Conservation (phyloP, 2,329 filamentous ascomycete species). For the Colletotrichum sp. region DNA sequence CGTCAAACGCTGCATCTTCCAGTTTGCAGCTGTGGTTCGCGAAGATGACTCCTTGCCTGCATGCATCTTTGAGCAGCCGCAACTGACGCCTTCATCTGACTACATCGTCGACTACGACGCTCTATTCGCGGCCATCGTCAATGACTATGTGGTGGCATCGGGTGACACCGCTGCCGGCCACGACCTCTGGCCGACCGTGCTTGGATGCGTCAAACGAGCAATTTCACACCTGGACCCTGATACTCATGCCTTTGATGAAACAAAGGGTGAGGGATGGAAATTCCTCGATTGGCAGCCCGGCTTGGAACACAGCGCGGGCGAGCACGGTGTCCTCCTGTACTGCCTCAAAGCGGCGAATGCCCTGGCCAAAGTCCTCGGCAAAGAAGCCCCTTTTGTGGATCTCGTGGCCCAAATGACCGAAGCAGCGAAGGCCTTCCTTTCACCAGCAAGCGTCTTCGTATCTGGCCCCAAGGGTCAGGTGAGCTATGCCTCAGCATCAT, state of each 20-base stretch:
- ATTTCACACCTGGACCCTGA: constrained; percentile 27
- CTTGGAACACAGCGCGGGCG: constrained; percentile 31
- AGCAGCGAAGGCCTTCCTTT: constrained; percentile 23
- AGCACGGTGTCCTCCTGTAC: constrained; percentile 32
- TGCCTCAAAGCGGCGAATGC: constrained; percentile 30
- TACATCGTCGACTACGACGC: constrained; percentile 42
- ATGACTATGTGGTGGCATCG: constrained; percentile 35
- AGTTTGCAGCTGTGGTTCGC: constrained; percentile 35
- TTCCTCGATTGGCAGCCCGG: constrained; percentile 34
- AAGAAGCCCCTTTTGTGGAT: constrained; percentile 23
- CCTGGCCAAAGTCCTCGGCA: constrained; percentile 27
- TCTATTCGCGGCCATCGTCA: constrained; percentile 33
- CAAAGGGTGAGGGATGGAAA: constrained; percentile 27
- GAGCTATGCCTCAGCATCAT: constrained; percentile 33
- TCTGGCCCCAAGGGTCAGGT: constrained; percentile 30
- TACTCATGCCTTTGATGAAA: constrained; percentile 23
- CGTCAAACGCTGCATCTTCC: constrained; percentile 37
- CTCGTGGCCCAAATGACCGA: constrained; percentile 24
- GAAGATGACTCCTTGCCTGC: constrained; percentile 35
- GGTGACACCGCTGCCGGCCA: constrained; percentile 30
- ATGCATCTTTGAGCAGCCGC: constrained; percentile 36
- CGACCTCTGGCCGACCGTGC: constrained; percentile 33
- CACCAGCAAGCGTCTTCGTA: constrained; percentile 24
- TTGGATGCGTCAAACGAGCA: constrained; percentile 30
- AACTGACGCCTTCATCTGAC: constrained; percentile 30